Percentiles rank a stretch among this genome's conserved stretches.
Conservation (phyloP, 768 basidiomycete genomes). For the Tylopilus cervinicoccineus region DNA sequence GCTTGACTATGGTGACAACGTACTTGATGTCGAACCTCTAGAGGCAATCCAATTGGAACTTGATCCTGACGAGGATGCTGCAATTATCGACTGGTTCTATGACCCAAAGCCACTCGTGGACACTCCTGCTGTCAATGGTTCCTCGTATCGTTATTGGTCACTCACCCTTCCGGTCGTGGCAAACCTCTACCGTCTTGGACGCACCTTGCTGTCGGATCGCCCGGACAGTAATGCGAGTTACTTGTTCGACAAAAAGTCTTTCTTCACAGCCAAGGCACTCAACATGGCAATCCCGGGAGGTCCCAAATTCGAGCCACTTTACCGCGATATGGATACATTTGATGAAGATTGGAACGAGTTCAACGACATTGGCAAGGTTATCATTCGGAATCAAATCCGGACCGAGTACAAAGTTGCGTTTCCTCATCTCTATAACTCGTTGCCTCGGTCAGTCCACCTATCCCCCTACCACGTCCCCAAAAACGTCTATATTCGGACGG, state of each 20-base stretch:
- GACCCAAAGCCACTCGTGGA: slow-evolving; percentile 93
- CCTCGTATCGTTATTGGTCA: slow-evolving; percentile 92
- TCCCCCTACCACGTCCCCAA: slow-evolving; percentile 91
- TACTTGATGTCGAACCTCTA: slow-evolving; percentile 94
- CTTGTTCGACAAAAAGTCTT: slow-evolving; percentile 94
- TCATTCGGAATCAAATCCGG: slow-evolving; percentile 97
- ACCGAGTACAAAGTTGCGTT: slow-evolving; percentile 99
- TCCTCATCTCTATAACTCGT: slow-evolving; percentile 97
- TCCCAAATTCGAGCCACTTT: slow-evolving; percentile 96
- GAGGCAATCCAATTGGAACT: slow-evolving; percentile 97
- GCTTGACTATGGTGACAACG: slow-evolving; percentile 98
- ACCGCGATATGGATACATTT: slow-evolving; percentile 94
- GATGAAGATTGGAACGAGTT: slow-evolving; percentile 99
- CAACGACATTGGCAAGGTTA: slow-evolving; percentile 99
- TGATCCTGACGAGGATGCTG: slow-evolving; percentile 85
- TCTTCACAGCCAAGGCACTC: slow-evolving; percentile 97
- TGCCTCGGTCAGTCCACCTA: slow-evolving; percentile 91
- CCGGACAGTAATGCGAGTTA: slow-evolving; percentile 89
- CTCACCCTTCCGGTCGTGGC: slow-evolving; percentile 94
- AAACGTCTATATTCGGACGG: slow-evolving; percentile 98
- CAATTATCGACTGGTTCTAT: slow-evolving; percentile 98
- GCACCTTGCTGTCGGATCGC: slow-evolving; percentile 90
- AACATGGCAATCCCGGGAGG: slow-evolving; percentile 98
- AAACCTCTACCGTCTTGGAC: slow-evolving; percentile 91
- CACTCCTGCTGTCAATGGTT: slow-evolving; percentile 85